phyloP scores from a whole-genome alignment of 1,139 yeast genomes.

The Debaryomyces robertsiae region DNA sequence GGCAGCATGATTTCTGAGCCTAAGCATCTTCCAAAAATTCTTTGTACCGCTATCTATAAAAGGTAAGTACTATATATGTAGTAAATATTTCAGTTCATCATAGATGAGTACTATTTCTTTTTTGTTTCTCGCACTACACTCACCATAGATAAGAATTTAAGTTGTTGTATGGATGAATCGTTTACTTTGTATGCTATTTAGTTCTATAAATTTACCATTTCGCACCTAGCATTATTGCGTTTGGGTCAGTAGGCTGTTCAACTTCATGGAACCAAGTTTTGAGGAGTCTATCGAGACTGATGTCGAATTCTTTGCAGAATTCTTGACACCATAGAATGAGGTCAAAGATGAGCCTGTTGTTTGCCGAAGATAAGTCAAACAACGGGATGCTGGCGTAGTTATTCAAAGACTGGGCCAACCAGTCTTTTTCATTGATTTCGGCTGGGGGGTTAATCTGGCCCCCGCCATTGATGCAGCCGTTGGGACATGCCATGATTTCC shows the following conservation, averaged over 20 bases:
- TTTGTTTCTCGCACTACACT: constrained; percentile 4
- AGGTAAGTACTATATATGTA: background rate
- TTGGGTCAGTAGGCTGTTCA: constrained; percentile 54
- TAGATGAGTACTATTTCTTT: constrained; percentile 7
- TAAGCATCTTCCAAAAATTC: constrained; percentile 4
- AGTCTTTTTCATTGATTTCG: constrained; percentile 36
- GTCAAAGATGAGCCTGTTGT: constrained; percentile 11
- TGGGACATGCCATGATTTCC: constrained; percentile 98
- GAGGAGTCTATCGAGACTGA: constrained; percentile 41
- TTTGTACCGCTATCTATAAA: background rate
- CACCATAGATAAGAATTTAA: background rate
- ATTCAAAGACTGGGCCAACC: constrained; percentile 38
- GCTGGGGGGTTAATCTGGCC: constrained; percentile 72
- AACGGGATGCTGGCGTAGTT: constrained; percentile 33
- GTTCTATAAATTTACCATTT: constrained; percentile 35
- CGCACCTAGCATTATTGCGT: constrained; percentile 44
- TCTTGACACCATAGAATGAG: constrained; percentile 33
- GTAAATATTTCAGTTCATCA: constrained; percentile 5
- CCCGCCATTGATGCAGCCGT: constrained; percentile 97
- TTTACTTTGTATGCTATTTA: background rate
- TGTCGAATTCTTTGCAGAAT: constrained; percentile 34
- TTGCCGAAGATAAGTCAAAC: constrained; percentile 21
- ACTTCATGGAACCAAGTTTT: constrained; percentile 53
- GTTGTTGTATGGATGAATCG: too few species aligned
- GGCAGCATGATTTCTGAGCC: constrained; percentile 1